Evolutionary conservation across 495 filamentous ascomycete species (phyloP), one percentile per base, ranked within the genome.

Genomic region (Penicillium bovifimosum): DNA sequence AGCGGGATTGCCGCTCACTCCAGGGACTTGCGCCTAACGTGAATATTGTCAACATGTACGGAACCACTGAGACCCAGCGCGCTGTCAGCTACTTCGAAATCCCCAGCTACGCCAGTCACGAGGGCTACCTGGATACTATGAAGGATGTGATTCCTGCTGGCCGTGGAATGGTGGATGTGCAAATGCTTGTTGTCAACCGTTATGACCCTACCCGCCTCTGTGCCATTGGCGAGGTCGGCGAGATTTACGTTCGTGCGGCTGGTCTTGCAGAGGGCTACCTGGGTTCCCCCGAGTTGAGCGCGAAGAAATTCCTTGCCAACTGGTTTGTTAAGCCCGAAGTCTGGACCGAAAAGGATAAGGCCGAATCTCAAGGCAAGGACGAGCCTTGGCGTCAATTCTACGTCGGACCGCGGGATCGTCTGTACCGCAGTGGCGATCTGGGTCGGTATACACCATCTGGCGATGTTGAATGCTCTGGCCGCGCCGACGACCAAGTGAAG

Each of bases 181-280:
- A 97, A 64, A 77, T 98, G 35, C 73, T 98, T 1, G 88, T 97
- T 20, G 90, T 97, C 17, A 83, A 96, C 67, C 85, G 87, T 6
- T 81, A 87, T 55, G 83, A 96, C 63, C 68, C 73, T 43, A 80
- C 76, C 44, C 80, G 80, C 33, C 74, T 91, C 18, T 98, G 93
- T 66, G 79, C 78, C 29, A 75, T 93, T 31, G 90, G 90, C 7
- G 87, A 96, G 59, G 79, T 85, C 14, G 91, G 91, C 20, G 91
- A 97, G 67, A 87, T 97, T 10, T 93, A 86, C 55, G 81, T 96
- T 18, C 81, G 93, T 18, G 93, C 93, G 18, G 93, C 77, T 31
- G 93, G 92, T 54, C 78, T 96, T 28, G 91, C 92, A 2, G 91
- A 96, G 60, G 87, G 89, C 10, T 96, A 96, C 59, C 74, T 93